These are phyloP conservation scores for Scleromitrula shiraiana DNA, from an alignment of 2,329 filamentous ascomycete species.

Conservation along the genomic window DNA sequence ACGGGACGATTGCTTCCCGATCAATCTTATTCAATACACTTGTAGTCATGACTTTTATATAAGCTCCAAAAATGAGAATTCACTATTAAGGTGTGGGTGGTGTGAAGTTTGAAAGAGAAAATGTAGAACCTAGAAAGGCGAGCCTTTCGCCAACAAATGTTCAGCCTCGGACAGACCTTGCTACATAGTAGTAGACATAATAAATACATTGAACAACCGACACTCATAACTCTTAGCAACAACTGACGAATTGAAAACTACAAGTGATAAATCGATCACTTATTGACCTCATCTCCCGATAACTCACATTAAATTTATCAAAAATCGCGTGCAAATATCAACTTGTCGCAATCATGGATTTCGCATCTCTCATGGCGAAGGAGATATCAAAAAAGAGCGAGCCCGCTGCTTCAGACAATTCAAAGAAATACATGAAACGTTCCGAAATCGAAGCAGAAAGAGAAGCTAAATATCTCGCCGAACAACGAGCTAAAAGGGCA, in stretches of 20 bases:
- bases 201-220: too few species aligned
- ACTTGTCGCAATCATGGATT: slow-evolving; percentile 63
- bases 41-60: slow-evolving; percentile 25
- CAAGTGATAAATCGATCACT: too few species aligned
- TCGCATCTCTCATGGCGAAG: slow-evolving; percentile 85
- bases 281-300: too few species aligned
- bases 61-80: neutral
- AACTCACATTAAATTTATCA: neutral
- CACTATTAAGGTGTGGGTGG: neutral
- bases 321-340: neutral
- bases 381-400: slow-evolving; percentile 79
- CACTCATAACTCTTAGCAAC: too few species aligned
- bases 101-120: neutral
- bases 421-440: slow-evolving; percentile 76
- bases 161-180: slow-evolving; percentile 9
- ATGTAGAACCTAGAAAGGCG: slow-evolving; percentile 10
- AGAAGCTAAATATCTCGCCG: slow-evolving; percentile 68
- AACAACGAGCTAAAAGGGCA: slow-evolving; percentile 66
- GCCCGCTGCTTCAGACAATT: slow-evolving; percentile 29
- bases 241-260: too few species aligned
- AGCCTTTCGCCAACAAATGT: slow-evolving; percentile 11
- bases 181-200: too few species aligned
- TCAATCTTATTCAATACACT: slow-evolving; percentile 41
- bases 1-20: slow-evolving; percentile 66
- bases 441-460: slow-evolving; percentile 80